Conservation (phyloP, 306 rosid genomes). For the Mimosa bimucronata region DNA sequence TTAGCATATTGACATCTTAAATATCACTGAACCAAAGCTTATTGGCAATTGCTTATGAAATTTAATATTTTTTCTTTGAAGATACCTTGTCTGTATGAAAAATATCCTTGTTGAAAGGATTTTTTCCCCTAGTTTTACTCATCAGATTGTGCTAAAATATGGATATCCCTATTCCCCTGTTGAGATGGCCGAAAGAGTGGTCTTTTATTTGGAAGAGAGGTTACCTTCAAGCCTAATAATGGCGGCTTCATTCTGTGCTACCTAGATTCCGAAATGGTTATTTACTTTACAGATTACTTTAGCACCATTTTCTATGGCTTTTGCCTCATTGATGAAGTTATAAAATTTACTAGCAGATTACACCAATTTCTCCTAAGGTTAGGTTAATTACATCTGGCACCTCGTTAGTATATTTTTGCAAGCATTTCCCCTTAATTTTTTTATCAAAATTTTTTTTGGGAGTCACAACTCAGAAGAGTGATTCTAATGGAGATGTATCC, state of each 20-base stretch:
- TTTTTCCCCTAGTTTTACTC: neutral
- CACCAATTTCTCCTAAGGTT: no score
- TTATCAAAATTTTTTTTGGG: no score
- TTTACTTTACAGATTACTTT: neutral
- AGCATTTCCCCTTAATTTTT: no score
- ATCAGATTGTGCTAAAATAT: constrained; percentile 59
- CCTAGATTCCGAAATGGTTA: neutral
- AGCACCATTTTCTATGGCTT: constrained; percentile 12
- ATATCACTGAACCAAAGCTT: neutral
- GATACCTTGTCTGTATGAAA: constrained; percentile 1
- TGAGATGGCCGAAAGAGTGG: constrained; percentile 71
- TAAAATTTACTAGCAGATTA: no score
- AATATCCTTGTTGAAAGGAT: neutral
- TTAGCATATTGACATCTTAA: neutral
- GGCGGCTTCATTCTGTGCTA: constrained; percentile 9
- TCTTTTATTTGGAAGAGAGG: constrained; percentile 60
- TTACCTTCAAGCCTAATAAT: constrained; percentile 52
- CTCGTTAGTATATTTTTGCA: no score
- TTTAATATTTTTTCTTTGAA: neutral
- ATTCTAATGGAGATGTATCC: no score
- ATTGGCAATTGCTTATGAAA: neutral
- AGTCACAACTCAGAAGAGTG: no score
- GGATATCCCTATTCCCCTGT: constrained; percentile 55
- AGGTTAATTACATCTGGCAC: no score
- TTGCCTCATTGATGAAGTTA: constrained; percentile 6